Evolutionary conservation across 164 flowering plant genomes (phyloP).

Genomic region (Liquidambar formosana): DNA sequence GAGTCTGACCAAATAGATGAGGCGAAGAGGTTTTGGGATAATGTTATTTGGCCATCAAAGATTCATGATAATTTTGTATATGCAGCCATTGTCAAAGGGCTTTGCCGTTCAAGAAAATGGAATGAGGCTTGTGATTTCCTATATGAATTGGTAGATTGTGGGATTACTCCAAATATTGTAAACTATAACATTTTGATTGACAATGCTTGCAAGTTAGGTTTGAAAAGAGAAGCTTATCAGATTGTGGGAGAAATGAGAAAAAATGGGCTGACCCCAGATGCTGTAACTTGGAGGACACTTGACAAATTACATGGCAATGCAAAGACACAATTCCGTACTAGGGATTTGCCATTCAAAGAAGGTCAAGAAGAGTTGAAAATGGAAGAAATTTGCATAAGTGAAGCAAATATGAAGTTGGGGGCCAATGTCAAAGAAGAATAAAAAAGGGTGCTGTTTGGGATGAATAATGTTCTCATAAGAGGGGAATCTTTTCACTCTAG

Average conservation of each 20-base stretch:
- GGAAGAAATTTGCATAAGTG: too few relatives aligned
- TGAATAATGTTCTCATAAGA: too few relatives aligned
- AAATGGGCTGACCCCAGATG: slow-evolving; percentile 79
- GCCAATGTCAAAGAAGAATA: too few relatives aligned
- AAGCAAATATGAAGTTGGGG: too few relatives aligned
- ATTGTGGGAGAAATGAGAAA: slow-evolving; percentile 75
- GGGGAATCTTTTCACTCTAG: too few relatives aligned
- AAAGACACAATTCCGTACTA: slow-evolving; percentile 6
- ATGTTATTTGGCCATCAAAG: slow-evolving; percentile 83
- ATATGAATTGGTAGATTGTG: slow-evolving; percentile 80
- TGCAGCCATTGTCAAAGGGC: slow-evolving; percentile 81
- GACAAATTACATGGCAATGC: slow-evolving; percentile 59
- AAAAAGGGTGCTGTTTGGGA: too few relatives aligned
- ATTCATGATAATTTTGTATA: slow-evolving; percentile 83
- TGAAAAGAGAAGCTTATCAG: slow-evolving; percentile 75
- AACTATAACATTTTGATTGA: slow-evolving; percentile 77
- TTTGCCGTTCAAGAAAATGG: slow-evolving; percentile 54
- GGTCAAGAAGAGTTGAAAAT: not conserved
- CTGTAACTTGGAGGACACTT: slow-evolving; percentile 90
- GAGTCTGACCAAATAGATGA: slow-evolving; percentile 49
- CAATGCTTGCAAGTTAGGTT: slow-evolving; percentile 65
- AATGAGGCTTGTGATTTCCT: slow-evolving; percentile 81
- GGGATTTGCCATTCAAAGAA: slow-evolving; percentile 6
- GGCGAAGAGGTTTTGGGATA: slow-evolving; percentile 81
- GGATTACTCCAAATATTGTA: slow-evolving; percentile 63